Evolutionary conservation across 352 stramenopile species (phyloP).

Genomic region (Globisporangium paroecandrum): DNA sequence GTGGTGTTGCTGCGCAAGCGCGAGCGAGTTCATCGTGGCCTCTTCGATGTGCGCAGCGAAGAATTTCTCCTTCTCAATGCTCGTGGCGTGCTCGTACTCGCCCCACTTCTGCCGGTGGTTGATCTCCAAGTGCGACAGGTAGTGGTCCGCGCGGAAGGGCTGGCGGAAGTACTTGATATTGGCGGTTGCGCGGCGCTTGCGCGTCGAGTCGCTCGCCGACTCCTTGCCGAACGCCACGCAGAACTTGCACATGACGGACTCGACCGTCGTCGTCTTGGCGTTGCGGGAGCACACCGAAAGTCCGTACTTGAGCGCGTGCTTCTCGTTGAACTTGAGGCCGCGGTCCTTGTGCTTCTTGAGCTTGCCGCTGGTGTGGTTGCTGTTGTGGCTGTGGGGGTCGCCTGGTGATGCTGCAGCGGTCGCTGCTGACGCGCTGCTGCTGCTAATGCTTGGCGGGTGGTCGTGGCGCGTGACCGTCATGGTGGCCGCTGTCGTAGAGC

Average conservation of each 20-base stretch:
- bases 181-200: conserved; percentile 56
- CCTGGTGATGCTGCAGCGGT: not conserved
- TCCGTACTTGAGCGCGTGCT: conserved; percentile 67
- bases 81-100: conserved; percentile 53
- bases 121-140: conserved; percentile 64
- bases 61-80: conserved; percentile 56
- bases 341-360: conserved; percentile 59
- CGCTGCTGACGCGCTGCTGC: not conserved
- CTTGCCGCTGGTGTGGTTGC: conserved; percentile 15
- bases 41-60: conserved; percentile 39
- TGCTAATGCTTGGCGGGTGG: conserved; percentile 8
- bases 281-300: conserved; percentile 62
- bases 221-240: conserved; percentile 72
- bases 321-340: conserved; percentile 63
- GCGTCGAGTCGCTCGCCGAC: conserved; percentile 37
- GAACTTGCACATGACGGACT: conserved; percentile 76
- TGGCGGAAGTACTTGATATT: conserved; percentile 77
- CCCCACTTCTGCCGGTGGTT: conserved; percentile 65
- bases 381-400: not conserved
- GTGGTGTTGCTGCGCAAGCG: conserved; percentile 25
- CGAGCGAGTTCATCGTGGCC: conserved; percentile 26
- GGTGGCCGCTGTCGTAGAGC: not conserved
- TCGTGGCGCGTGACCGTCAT: conserved; percentile 27
- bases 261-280: conserved; percentile 41
- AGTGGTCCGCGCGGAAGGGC: conserved; percentile 66